Base-by-base conservation (phyloP, 1,139 yeast genomes). In the Casaregolazyma suthepensis region DNA sequence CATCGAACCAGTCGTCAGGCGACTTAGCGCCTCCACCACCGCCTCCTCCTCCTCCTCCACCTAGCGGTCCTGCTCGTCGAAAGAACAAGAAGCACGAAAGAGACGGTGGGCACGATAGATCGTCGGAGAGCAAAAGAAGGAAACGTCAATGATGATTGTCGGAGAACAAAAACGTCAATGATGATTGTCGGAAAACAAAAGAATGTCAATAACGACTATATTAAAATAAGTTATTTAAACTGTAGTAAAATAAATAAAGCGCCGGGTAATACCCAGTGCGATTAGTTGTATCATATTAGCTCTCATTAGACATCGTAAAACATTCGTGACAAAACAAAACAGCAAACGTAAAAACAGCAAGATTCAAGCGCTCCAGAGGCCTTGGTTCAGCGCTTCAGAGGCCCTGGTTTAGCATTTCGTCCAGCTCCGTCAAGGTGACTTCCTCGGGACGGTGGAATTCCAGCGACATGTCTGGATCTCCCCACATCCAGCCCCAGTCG, bases 31-130 rank as follows among this genome's bases (percentile, higher is more conserved):
- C 43, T 5, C 52, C 54, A 5, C 48, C 44, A 7, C 54, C 51
- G n/a, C 56, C 48, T 22, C 57, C 52, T 4, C 55, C 52, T 15
- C 52, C 47, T 13, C 52, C 52, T 19, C 49, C 56, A n/a, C 54
- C 51, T 10, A 40, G 49, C 10, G 46, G 43, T 15, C 47, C 43
- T 3, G 48, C 40, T 17, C 43, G 44, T 17, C 50, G 52, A 13
- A 43, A 45, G 26, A 42, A 38, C 29, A 40, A 50, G 20, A 50
- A 50, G 40, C 48, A 42, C 3, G 48, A 44, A 2, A 29, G 52
- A 3, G 43, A 43, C n/a, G 45, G 35, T 15, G 49, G 46, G 23
- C 42, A 38, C 20, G 47, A 43, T 2, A 40, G 51, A 5, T 37
- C 12, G 6, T 47, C 45, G 19, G 50, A 46, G 31, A 40, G 43